Evolutionary conservation across 2,329 filamentous ascomycete genomes (phyloP), one percentile per base, ranked within the genome.

Genomic region (Chaetomium strumarium): DNA sequence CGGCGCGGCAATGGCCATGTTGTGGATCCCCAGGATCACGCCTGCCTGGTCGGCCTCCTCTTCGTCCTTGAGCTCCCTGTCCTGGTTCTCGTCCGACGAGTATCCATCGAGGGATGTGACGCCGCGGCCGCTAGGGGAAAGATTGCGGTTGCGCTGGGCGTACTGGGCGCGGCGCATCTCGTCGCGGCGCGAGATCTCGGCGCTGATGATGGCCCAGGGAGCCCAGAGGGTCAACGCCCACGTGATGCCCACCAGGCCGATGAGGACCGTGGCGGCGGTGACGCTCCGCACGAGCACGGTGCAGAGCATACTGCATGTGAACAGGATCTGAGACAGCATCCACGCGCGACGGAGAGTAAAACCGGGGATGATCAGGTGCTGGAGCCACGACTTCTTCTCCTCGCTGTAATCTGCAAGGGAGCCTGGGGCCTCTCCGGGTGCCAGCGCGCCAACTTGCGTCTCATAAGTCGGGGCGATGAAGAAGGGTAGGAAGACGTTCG

Each of bases 181-280:
- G 65, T 96, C 88, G 6, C 90, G 84, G 55, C 85, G 87, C 55
- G 86, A 88, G 57, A 97, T 91, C 68, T 97, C 92, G 5, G 89
- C 89, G 42, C 89, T 90, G 66, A 97, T 96, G 62, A 97, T 87
- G 37, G 92, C 91, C 73, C 92, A 97, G 0, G 92, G 92, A 0
- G 91, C 92, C 92, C 92, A 97, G 24, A 95, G 81, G 2, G 90
- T 90, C 63, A 96, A 74, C 19, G 91, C 90, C 92, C 92, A 97
- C 1, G 89, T 90, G 53, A 97, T 83, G 33, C 92, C 92, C 44
- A 95, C 84, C 20, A 93, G 72, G 1, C 84, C 88, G 51, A 96
- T 85, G 33, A 96, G 78, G 1, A 82, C 76, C 0, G 88, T 95
- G 1, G 88, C 92, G 10, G 78, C 81, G 52, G 80, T 74, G 8